These are phyloP conservation scores for Syzygium jambos DNA, from an alignment of 345 rosid genomes.

Conservation along the genomic window DNA sequence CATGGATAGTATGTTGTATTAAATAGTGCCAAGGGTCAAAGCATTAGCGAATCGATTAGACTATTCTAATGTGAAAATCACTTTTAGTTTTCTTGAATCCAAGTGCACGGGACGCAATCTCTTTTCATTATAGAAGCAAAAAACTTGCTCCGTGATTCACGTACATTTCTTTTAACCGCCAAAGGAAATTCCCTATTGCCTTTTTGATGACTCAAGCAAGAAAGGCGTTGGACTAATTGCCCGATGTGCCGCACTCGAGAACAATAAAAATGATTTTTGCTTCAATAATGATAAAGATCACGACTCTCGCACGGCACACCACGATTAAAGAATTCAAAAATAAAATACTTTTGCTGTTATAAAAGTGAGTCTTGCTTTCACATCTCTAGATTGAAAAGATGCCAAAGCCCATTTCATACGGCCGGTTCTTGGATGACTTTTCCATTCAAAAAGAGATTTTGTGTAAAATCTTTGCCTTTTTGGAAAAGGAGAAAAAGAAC, in stretches of 20 bases:
- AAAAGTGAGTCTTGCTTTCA: neutral
- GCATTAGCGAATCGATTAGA: neutral
- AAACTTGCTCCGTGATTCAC: no score
- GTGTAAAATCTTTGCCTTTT: neutral
- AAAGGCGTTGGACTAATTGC: neutral
- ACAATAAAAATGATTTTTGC: neutral
- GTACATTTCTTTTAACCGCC: no score
- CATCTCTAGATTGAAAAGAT: neutral
- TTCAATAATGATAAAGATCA: neutral
- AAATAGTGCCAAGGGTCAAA: neutral
- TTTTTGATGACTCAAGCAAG: neutral
- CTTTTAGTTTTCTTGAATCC: neutral
- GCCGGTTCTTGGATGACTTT: neutral
- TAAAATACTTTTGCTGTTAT: accelerated
- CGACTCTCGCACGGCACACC: neutral
- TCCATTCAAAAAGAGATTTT: neutral
- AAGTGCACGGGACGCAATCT: neutral
- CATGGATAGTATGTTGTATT: neutral
- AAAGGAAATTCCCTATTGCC: neutral
- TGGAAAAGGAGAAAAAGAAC: neutral
- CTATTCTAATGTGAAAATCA: neutral
- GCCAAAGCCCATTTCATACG: neutral
- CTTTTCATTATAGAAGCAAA: neutral
- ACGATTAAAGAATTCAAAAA: neutral
- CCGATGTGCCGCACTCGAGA: neutral